Evolutionary conservation across 2,329 filamentous ascomycete species (phyloP).

Genomic region (Daldinia eschscholtzii): DNA sequence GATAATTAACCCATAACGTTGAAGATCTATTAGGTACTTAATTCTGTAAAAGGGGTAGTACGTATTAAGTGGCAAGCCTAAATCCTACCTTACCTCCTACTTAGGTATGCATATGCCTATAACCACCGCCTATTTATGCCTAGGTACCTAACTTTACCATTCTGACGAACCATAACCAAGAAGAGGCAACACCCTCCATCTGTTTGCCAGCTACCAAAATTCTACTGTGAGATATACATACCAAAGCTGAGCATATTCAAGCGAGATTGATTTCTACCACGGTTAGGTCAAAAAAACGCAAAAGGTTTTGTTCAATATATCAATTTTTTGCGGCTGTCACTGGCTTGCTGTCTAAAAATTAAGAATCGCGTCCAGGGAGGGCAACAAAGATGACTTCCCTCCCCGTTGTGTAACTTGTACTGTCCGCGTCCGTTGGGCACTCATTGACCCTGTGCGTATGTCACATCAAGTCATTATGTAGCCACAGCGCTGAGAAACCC

Average conservation of each 20-base stretch:
- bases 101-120: no score
- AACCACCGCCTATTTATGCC: background rate
- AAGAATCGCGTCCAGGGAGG: constrained; percentile 32
- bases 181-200: background rate
- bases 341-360: constrained; percentile 45
- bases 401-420: constrained; percentile 10
- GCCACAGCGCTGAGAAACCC: background rate
- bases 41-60: no score
- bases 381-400: background rate
- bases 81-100: background rate
- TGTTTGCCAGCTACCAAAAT: background rate
- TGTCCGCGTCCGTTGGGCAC: constrained; percentile 2
- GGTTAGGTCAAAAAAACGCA: background rate
- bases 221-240: background rate
- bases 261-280: background rate
- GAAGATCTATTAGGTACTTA: no score
- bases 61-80: no score
- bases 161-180: background rate
- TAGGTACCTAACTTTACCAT: background rate
- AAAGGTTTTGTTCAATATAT: constrained; percentile 36
- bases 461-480: background rate
- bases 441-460: background rate
- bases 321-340: constrained; percentile 46
- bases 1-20: no score
- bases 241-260: background rate